Evolutionary conservation across 2,329 filamentous ascomycete genomes (phyloP).

Genomic region (Tolypocladium endophyticum): DNA sequence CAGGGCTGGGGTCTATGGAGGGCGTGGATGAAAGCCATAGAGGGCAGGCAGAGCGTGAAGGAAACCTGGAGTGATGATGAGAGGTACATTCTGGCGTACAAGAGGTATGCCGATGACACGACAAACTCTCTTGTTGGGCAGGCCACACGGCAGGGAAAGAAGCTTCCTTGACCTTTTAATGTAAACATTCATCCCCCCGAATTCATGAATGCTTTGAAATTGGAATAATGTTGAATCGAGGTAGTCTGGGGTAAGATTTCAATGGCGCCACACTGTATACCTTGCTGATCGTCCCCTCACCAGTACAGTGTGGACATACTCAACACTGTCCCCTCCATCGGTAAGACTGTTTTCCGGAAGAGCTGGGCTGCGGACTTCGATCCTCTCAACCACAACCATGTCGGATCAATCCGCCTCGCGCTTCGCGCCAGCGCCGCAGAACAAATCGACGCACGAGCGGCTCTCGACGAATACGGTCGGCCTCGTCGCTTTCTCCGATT

Average conservation of each 20-base stretch:
- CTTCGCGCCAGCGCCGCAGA: conserved; percentile 58
- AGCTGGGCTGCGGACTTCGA: background rate
- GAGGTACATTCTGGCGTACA: conserved; percentile 59
- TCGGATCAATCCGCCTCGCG: conserved; percentile 36
- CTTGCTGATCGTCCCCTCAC: background rate
- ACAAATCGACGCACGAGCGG: conserved; percentile 66
- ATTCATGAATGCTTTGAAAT: background rate
- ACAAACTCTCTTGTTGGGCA: conserved; percentile 51
- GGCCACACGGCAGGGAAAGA: conserved; percentile 51
- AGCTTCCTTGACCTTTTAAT: conserved; percentile 35
- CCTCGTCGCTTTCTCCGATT: conserved; percentile 83
- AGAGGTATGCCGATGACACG: conserved; percentile 54
- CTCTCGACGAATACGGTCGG: conserved; percentile 83
- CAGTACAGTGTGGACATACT: background rate
- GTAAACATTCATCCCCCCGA: background rate
- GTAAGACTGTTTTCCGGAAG: background rate
- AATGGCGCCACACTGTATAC: background rate
- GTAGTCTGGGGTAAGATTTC: background rate
- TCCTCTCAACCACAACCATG: conserved; percentile 18
- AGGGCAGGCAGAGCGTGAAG: conserved; percentile 49
- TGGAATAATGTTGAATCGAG: background rate
- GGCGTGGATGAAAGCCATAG: conserved; percentile 51
- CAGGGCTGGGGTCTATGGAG: conserved; percentile 60
- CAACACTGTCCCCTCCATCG: background rate
- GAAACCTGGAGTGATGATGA: conserved; percentile 59